Evolutionary conservation across 352 stramenopile genomes (phyloP).

Genomic region (Phytopythium delawarense): DNA sequence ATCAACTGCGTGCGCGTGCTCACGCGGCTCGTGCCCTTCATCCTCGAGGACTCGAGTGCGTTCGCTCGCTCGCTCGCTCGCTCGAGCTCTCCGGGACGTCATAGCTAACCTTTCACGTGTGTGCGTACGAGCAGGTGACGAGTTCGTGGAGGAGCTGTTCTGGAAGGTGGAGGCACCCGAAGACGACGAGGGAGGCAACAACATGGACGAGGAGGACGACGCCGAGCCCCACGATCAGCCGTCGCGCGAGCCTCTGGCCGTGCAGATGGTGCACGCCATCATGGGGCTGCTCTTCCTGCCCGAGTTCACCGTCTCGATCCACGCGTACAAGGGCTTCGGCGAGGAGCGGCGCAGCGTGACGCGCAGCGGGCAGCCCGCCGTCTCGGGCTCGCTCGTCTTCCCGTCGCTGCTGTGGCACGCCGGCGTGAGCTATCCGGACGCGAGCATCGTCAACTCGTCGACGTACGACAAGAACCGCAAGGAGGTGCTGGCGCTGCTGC

Average conservation of each 20-base stretch:
- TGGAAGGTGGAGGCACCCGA: conserved; percentile 46
- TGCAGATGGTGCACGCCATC: conserved; percentile 79
- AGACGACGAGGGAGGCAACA: conserved; percentile 7
- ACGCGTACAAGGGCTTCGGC: conserved; percentile 77
- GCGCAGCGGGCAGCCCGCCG: conserved; percentile 37
- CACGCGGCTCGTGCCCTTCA: conserved; percentile 81
- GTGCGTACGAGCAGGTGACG: conserved; percentile 24
- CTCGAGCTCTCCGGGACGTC: background rate
- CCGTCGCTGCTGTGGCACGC: conserved; percentile 77
- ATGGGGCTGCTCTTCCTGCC: conserved; percentile 85
- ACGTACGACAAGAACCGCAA: conserved; percentile 93
- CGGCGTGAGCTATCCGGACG: conserved; percentile 77
- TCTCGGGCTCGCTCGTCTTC: conserved; percentile 47
- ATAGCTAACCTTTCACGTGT: background rate
- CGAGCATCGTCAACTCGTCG: conserved; percentile 58
- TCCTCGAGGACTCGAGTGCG: conserved; percentile 64
- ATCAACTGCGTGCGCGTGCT: conserved; percentile 84
- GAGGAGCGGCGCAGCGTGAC: conserved; percentile 67
- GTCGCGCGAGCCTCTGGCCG: conserved; percentile 43
- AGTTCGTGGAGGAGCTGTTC: conserved; percentile 83
- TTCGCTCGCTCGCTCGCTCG: background rate
- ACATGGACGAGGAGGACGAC: conserved; percentile 28
- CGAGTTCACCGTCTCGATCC: conserved; percentile 84
- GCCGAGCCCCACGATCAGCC: conserved; percentile 25
- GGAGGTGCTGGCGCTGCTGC: conserved; percentile 93